Percentiles rank a stretch among this genome's conserved stretches.
phyloP scores from a whole-genome alignment of 345 rosid species.

The Murraya paniculata region DNA sequence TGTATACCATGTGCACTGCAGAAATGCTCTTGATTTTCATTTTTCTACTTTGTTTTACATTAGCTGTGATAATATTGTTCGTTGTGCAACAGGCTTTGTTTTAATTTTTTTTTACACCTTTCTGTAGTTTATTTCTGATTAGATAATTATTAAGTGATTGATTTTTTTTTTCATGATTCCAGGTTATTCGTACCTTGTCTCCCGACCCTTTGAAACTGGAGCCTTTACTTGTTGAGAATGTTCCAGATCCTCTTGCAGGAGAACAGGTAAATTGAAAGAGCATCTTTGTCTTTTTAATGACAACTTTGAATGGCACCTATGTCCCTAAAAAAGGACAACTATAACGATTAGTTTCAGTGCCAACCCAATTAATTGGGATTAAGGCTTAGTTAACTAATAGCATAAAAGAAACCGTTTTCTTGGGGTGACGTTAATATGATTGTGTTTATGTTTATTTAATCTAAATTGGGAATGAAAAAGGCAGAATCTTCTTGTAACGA shows the following conservation, averaged over 20 bases:
- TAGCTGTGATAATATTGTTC: neutral
- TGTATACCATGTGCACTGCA: neutral
- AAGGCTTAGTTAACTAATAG: neutral
- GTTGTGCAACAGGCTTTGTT: neutral
- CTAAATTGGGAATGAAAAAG: neutral
- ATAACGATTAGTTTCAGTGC: neutral
- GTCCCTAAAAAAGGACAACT: neutral
- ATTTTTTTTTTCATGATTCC: conserved; percentile 6
- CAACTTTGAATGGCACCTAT: neutral
- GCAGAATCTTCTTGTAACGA: neutral
- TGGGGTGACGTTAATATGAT: neutral
- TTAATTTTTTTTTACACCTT: neutral
- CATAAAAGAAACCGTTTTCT: neutral
- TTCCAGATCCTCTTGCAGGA: conserved; percentile 85
- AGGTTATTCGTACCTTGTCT: conserved; percentile 58
- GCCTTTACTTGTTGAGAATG: conserved; percentile 70
- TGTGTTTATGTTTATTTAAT: neutral
- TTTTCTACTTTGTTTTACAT: neutral
- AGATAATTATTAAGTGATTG: neutral
- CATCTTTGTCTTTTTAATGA: neutral
- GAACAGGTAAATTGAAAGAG: conserved; percentile 62
- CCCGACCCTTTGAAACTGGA: conserved; percentile 73
- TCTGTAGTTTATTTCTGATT: neutral
- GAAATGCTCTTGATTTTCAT: neutral
- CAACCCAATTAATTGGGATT: neutral